Evolutionary conservation across 352 stramenopile genomes (phyloP).

Genomic region (Phytopythium vexans): DNA sequence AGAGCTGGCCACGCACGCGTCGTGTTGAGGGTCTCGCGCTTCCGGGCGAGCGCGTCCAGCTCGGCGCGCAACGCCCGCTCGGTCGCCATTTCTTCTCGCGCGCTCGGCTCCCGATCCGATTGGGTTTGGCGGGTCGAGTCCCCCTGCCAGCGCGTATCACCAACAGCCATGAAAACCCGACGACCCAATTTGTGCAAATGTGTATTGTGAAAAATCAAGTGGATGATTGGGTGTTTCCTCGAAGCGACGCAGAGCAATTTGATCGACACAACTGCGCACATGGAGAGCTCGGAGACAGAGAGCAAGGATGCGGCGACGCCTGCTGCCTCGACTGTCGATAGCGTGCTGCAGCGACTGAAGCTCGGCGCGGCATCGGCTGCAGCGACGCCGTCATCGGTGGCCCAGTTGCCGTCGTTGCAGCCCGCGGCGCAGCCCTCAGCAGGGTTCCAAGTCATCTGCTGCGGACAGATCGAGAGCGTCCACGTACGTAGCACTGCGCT

Average conservation of each 20-base stretch:
- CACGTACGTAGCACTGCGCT: conserved; percentile 22
- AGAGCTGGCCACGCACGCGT: conserved; percentile 16
- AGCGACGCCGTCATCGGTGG: conserved; percentile 1
- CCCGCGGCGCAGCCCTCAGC: conserved; percentile 19
- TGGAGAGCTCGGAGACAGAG: no score
- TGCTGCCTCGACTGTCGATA: no score
- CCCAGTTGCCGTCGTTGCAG: background rate
- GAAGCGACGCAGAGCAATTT: no score
- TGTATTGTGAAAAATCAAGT: no score
- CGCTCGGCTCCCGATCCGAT: conserved; percentile 12
- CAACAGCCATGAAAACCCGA: no score
- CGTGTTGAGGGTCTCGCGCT: conserved; percentile 40
- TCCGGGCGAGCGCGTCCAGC: conserved; percentile 47
- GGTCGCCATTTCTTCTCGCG: conserved; percentile 25
- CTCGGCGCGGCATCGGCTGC: no score
- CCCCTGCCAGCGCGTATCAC: background rate
- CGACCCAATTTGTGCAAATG: no score
- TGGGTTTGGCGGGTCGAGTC: conserved; percentile 9
- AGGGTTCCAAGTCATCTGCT: conserved; percentile 59
- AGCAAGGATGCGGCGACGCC: no score
- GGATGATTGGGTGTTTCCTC: no score
- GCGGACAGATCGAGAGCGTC: conserved; percentile 56
- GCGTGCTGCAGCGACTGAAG: no score
- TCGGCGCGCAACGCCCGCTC: conserved; percentile 56
- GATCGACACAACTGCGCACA: no score